Evolutionary conservation across 2,329 filamentous ascomycete species (phyloP), one percentile per base, ranked within the genome.

Genomic region (Stagonosporopsis cucurbitacearum): DNA sequence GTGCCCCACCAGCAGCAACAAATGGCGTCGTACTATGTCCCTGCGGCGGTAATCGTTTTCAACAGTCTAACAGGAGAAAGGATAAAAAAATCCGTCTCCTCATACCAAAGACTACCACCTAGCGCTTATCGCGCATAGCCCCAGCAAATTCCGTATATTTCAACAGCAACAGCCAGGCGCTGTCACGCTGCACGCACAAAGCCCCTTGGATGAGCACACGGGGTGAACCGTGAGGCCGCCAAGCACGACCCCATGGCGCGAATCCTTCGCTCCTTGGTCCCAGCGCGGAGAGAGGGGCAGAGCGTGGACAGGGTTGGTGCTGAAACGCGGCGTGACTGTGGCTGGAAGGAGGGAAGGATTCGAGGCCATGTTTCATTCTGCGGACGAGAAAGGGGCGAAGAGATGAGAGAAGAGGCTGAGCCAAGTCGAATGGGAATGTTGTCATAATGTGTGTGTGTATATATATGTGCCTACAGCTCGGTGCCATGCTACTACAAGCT

Each of bases 231-330:
- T 6, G 8, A 35, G 44, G 23, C 30, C 13, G 9, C 30, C 30
- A 32, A n/a, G 28, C 7, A 36, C n/a, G 13, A 53, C 20, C 43
- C 50, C 39, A 30, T 43, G 50, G 30, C 25, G 50, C 37, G 37
- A 28, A 54, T 54, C 50, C 44, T 47, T 32, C 37, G 43, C 33
- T 19, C 50, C 50, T 26, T 26, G 12, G 36, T 36, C 23, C 19
- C 40, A 11, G 28, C 11, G 26, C 32, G 35, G 9, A 32, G 6
- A 17, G 6, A 7, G 12, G 9, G n/a, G 28, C 28, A 35, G n/a
- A 22, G 19, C 41, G 13, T 20, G 35, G 6, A 6, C 5, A 5
- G 13, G 7, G 26, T 7, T 26, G 6, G 7, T 8, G 15, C 33
- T 39, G 44, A 30, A 47, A 39, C 44, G 26, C 44, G 4, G 15